Base-by-base conservation (phyloP, 2,329 filamentous ascomycete genomes). In the Cryphonectria carpinicola region DNA sequence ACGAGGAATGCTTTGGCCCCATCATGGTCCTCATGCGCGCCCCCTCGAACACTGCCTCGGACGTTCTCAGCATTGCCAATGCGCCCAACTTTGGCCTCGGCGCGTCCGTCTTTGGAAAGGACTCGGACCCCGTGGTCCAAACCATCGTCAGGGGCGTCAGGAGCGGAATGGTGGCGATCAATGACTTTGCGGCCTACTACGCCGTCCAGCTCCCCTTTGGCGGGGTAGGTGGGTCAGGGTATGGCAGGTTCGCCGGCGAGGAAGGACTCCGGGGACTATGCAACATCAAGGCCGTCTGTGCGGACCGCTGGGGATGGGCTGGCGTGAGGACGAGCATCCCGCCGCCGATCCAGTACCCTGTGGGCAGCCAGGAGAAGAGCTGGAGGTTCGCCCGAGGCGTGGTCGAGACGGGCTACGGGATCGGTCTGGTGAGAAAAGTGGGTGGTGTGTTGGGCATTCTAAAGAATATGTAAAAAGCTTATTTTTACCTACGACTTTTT, bases 141-240 rank as follows among this genome's bases (percentile, higher is more conserved):
- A 83, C 83, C 22, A 89, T 97, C 39, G 89, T 95, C 1, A 81
- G 81, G 28, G 88, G 89, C 35, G 86, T 98, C 66, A 89, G 91
- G 73, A 90, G 92, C 0, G 96, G 96, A 61, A 98, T 97, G 92
- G 93, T 98, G 0, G 90, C 94, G 35, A 89, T 99, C 75, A 99
- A 99, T 79, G 96, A 99, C 82, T 99, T 99, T 78, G 96, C 91
- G 28, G 92, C 90, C 39, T 98, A 90, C 80, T 99, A 99, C 79
- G 94, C 95, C 67, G 95, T 97, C 10, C 94, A 97, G 81, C 83
- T 99, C 54, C 96, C 96, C 0, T 99, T 99, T 81, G 96, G 96
- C 52, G 96, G 95, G 68, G 90, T 93, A n/a, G 90, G 89, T 70
- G 95, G 94, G 0, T 97, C 93, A 35, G 96, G 93, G 0, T 98